These are phyloP conservation scores for Fusarium nurragi DNA, from an alignment of 2,329 filamentous ascomycete genomes.

Conservation along the genomic window DNA sequence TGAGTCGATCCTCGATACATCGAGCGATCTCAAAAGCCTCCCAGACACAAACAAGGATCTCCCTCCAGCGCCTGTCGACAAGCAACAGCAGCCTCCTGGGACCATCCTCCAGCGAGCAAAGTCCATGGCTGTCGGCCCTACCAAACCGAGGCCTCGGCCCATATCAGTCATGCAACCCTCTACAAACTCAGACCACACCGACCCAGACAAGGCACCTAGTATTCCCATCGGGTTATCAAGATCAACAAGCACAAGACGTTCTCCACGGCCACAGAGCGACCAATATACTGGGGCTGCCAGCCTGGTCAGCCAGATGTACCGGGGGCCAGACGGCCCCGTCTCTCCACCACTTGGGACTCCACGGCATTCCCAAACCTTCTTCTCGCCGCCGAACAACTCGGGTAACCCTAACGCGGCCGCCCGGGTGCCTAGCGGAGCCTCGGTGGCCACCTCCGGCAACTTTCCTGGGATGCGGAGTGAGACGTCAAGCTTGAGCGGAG, in stretches of 20 bases:
- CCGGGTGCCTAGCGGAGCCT: conserved; percentile 62
- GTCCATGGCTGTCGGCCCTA: conserved; percentile 63
- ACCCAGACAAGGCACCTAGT: conserved; percentile 78
- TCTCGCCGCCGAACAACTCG: conserved; percentile 59
- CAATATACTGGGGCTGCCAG: conserved; percentile 71
- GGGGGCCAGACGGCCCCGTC: conserved; percentile 71
- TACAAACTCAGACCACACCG: conserved; percentile 59
- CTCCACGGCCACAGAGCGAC: conserved; percentile 68
- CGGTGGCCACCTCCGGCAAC: conserved; percentile 63
- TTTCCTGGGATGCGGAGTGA: conserved; percentile 77
- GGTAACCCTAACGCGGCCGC: conserved; percentile 62
- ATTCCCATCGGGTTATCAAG: conserved; percentile 73
- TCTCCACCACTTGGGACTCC: conserved; percentile 68
- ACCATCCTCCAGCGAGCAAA: conserved; percentile 70
- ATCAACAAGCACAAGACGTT: conserved; percentile 62
- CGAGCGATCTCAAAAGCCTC: conserved; percentile 61
- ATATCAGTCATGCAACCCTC: conserved; percentile 65
- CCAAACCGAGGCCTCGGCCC: conserved; percentile 62
- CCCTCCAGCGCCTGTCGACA: conserved; percentile 68
- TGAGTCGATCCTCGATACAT: conserved; percentile 89
- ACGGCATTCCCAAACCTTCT: conserved; percentile 71
- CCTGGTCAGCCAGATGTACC: conserved; percentile 91
- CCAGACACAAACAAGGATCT: conserved; percentile 82
- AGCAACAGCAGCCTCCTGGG: conserved; percentile 50
- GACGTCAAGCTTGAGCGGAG: conserved; percentile 72